These are phyloP conservation scores for Rosellinia necatrix DNA, from an alignment of 2,329 filamentous ascomycete genomes.

Conservation along the genomic window DNA sequence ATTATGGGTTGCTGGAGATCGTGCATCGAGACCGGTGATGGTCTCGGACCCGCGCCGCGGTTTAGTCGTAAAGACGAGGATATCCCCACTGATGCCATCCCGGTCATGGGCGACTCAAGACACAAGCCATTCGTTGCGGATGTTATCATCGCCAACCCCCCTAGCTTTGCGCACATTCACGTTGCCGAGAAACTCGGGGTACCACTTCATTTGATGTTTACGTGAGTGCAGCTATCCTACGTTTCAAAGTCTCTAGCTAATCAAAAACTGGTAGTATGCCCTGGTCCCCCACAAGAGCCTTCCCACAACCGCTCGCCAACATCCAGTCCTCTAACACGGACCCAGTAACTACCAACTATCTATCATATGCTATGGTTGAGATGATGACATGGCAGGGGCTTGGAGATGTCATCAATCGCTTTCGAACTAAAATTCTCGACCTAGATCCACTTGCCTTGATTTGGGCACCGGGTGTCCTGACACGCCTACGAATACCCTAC, in stretches of 20 bases:
- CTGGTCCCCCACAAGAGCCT: constrained; percentile 83
- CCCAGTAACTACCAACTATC: constrained; percentile 68
- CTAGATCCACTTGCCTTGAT: constrained; percentile 79
- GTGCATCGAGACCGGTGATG: constrained; percentile 72
- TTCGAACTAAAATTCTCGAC: constrained; percentile 70
- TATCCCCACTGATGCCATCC: constrained; percentile 15
- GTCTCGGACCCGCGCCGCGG: constrained; percentile 49
- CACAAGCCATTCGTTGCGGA: constrained; percentile 41
- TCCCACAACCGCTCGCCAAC: constrained; percentile 85
- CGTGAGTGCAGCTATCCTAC: constrained; percentile 42
- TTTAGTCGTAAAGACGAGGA: constrained; percentile 41
- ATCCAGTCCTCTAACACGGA: constrained; percentile 73
- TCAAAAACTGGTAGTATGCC: constrained; percentile 64
- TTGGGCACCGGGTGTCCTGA: constrained; percentile 80
- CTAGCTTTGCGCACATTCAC: constrained; percentile 69
- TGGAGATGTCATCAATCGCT: constrained; percentile 88
- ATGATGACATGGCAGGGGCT: constrained; percentile 94
- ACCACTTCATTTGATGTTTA: constrained; percentile 77
- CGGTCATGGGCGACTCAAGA: constrained; percentile 25
- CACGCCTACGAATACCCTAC: constrained; percentile 76
- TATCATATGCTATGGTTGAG: constrained; percentile 83
- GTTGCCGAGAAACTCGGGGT: constrained; percentile 68
- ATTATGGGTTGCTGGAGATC: constrained; percentile 75
- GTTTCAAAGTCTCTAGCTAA: not conserved
- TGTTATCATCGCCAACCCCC: constrained; percentile 60